phyloP scores from a whole-genome alignment of 129 eudicot genomes.

The Arctium minus region DNA sequence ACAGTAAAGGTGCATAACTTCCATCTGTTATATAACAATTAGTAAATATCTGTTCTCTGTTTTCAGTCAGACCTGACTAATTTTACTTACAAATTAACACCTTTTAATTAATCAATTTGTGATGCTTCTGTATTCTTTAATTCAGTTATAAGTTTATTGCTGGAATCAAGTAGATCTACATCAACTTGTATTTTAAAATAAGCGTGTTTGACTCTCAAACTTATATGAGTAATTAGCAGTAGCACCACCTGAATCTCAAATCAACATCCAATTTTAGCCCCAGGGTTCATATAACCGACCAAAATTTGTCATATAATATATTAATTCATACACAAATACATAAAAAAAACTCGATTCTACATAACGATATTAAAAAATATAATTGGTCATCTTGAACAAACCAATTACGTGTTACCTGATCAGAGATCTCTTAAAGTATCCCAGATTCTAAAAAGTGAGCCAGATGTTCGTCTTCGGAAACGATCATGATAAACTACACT shows the following conservation, averaged over 20 bases:
- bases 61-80: not conserved
- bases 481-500: constrained; percentile 18
- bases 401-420: constrained; percentile 38
- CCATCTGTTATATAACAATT: not conserved
- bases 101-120: not conserved
- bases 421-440: constrained; percentile 62
- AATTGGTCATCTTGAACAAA: not conserved
- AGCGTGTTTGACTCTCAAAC: not conserved
- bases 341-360: not conserved
- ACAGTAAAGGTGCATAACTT: not conserved
- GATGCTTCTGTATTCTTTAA: not conserved
- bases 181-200: not conserved
- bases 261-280: not conserved
- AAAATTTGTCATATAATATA: not conserved
- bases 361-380: not conserved
- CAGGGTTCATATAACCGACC: constrained; percentile 1
- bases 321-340: not conserved
- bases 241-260: constrained; percentile 43
- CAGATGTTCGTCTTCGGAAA: constrained; percentile 62
- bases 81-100: not conserved
- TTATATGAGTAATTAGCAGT: not conserved
- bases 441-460: constrained; percentile 77
- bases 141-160: not conserved
- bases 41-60: not conserved
- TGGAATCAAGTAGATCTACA: not conserved